Evolutionary conservation across 2,329 filamentous ascomycete species (phyloP), one percentile per base, ranked within the genome.

Genomic region (Neoscytalidium dimidiatum): DNA sequence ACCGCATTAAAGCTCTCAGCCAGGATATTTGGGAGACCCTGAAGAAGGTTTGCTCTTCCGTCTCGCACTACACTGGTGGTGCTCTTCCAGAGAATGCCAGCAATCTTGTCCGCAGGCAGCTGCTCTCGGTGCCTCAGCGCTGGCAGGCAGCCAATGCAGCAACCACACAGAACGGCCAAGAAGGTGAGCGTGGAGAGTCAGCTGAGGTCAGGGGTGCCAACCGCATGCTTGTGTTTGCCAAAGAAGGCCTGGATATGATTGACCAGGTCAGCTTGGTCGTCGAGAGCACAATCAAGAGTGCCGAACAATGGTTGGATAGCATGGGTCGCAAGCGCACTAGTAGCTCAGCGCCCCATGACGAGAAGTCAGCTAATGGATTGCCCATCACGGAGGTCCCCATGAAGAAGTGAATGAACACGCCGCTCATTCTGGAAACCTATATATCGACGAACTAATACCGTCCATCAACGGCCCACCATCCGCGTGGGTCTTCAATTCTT

Each of bases 221-320:
- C 70, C 85, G 90, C 44, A 93, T 96, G 64, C 81, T 98, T 13
- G 88, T 95, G 1, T 87, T 98, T 60, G 94, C 94, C 6, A 91
- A 90, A 72, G 94, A 98, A 75, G 92, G 94, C 0, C 82, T 98
- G 14, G 93, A 97, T 70, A 97, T 98, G 90, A 93, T 98, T 84
- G 86, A 88, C 0, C 93, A 97, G 75, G 92, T 99, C 57, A 95
- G 89, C 44, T 88, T 89, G 4, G 92, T 97, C 1, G 85, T 98
- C 8, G 92, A 96, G 70, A 91, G 92, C 62, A 98, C 95, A 0
- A 90, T 98, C 62, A 86, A 91, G 64, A 95, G 91, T 71, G 95
- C 95, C 0, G 94, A 98, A 77, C 88, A 90, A 70, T 98, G 95
- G 95, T 92, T 94, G 69, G 90, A 94, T 66, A 84, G 89, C 21